These are phyloP conservation scores for Trichosporon faecale DNA, from an alignment of 1,284 basidiomycete genomes.

Conservation along the genomic window DNA sequence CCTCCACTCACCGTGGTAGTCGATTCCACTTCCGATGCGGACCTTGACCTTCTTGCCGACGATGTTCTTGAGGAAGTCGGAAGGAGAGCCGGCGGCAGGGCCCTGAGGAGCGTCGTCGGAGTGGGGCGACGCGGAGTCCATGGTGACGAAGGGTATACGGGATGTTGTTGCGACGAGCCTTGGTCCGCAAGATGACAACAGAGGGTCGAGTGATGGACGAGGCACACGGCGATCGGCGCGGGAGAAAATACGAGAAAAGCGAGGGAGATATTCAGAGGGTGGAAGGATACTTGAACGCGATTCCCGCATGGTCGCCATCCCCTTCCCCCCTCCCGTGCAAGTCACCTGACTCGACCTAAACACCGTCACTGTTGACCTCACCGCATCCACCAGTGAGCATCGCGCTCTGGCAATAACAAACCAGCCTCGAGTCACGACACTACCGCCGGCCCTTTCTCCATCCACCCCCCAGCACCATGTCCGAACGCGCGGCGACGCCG, in stretches of 20 bases:
- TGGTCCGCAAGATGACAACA: background rate
- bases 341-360: constrained; percentile 16
- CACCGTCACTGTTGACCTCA: background rate
- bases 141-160: constrained; percentile 19
- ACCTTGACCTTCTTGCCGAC: constrained; percentile 95
- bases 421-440: background rate
- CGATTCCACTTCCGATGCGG: constrained; percentile 89
- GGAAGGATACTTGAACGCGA: constrained; percentile 4
- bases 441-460: background rate
- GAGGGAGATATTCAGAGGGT: background rate
- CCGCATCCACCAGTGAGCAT: constrained; percentile 2
- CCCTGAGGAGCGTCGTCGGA: constrained; percentile 25
- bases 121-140: constrained; percentile 38
- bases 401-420: background rate
- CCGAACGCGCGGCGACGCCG: constrained; percentile 9
- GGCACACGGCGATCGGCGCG: background rate
- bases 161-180: background rate
- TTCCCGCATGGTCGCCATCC: constrained; percentile 1
- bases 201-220: background rate
- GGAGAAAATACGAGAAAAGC: background rate
- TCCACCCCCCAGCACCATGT: constrained; percentile 1
- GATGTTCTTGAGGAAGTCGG: constrained; percentile 86
- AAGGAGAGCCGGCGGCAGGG: constrained; percentile 66
- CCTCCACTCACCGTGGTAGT: constrained; percentile 75
- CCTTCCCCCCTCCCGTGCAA: background rate